Evolutionary conservation across 176 grass and related monocot species (phyloP), one percentile per base, ranked within the genome.

Genomic region (Musa itinerans): DNA sequence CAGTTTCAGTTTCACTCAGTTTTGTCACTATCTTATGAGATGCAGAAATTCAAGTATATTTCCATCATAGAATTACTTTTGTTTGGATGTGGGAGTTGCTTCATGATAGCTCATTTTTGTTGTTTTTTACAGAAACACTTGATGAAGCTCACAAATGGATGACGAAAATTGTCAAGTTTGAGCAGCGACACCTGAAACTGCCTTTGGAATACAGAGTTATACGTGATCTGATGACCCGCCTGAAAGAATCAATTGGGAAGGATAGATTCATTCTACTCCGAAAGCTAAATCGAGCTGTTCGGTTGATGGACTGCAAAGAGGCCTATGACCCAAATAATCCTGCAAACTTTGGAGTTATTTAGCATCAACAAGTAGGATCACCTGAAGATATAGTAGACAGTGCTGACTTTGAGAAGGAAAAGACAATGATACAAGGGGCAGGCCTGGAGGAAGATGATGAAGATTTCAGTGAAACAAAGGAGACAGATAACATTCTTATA

Each of bases 121-220:
- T 71, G 2, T n/a, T 29, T 34, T 71, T 9, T 51, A 71, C 87
- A 97, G 93, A 93, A 50, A 91, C 80, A 56, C 86, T 97, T 49
- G 90, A 97, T 67, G 94, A 89, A 48, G 94, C 88, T 69, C 85
- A 91, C 69, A 93, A 91, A 57, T 88, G 86, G 82, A 97, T 88
- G 90, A 91, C 77, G 5, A 89, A 89, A 63, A 93, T 98, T 49
- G 69, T 89, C 77, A 91, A 82, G 63, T 97, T 97, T 69, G 90
- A 97, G 83, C 81, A 97, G 62, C 75, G 87, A 15, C 82, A 98
- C 66, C 76, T 93, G 50, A 93, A 90, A 22, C 72, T 98, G 54
- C 90, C 88, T 2, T 69, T 98, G 8, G 94, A 98, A 78, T 98
- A 98, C 84, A 87, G 94, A 56, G 94, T 98, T 25, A 91, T 98